Percentiles rank a stretch among this genome's conserved stretches.
These are phyloP conservation scores for Cephalotrichum gorgonifer DNA, from an alignment of 2,329 filamentous ascomycete species.

Conservation along the genomic window DNA sequence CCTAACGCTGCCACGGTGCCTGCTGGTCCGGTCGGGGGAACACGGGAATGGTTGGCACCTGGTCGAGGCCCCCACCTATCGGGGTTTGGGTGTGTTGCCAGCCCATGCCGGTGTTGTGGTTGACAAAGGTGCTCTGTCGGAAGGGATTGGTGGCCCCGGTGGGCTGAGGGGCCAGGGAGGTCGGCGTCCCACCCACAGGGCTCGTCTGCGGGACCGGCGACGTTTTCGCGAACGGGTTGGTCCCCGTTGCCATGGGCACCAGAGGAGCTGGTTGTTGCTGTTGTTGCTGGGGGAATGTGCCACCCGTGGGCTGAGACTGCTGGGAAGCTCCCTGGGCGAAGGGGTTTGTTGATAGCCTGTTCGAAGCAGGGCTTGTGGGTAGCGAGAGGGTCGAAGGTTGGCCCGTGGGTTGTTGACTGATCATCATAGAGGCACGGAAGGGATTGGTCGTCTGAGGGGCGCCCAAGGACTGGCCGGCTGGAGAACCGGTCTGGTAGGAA, in stretches of 20 bases:
- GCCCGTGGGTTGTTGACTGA: slow-evolving; percentile 43
- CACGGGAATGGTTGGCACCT: slow-evolving; percentile 67
- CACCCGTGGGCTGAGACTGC: slow-evolving; percentile 14
- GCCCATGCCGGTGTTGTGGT: slow-evolving; percentile 75
- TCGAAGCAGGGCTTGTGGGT: slow-evolving; percentile 29
- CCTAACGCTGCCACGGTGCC: slow-evolving; percentile 48
- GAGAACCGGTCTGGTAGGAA: slow-evolving; percentile 37
- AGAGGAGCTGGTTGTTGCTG: slow-evolving; percentile 23
- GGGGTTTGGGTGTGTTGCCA: slow-evolving; percentile 76
- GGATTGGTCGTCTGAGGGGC: slow-evolving; percentile 70
- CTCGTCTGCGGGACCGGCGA: slow-evolving; percentile 21
- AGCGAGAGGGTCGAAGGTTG: slow-evolving; percentile 26
- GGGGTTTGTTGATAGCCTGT: slow-evolving; percentile 70
- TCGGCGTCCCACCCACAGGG: slow-evolving; percentile 23
- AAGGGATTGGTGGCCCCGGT: slow-evolving; percentile 94
- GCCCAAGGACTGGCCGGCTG: slow-evolving; percentile 29
- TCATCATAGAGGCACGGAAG: slow-evolving; percentile 85
- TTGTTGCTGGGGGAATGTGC: slow-evolving; percentile 8
- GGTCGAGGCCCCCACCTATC: slow-evolving; percentile 73
- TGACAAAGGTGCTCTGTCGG: slow-evolving; percentile 80
- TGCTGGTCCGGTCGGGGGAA: slow-evolving; percentile 72
- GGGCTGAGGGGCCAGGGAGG: slow-evolving; percentile 57
- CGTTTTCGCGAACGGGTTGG: slow-evolving; percentile 46
- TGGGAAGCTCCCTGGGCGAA: slow-evolving; percentile 60
- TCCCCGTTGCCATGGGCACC: slow-evolving; percentile 40